Evolutionary conservation across 1,139 yeast genomes (phyloP), one percentile per base, ranked within the genome.

Genomic region (Geotrichum reessii): DNA sequence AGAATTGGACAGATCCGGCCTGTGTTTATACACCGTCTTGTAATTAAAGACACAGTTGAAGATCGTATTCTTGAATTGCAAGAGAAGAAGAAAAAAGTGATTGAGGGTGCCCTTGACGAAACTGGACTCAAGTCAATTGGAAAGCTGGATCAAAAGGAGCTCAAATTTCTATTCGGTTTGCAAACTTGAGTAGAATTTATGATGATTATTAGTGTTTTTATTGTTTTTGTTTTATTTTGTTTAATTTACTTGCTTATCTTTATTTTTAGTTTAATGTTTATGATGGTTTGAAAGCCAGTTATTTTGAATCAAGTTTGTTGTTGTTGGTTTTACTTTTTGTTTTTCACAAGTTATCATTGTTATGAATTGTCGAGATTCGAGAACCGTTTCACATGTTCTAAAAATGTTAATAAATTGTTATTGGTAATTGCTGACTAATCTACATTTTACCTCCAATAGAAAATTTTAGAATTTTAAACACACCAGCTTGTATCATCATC

Each of bases 1-100:
- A 81, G 99, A 71, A 88, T 93, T 65, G 97, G 97, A 5, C 99
- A 93, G 73, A 80, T 81, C 40, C 77, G 82, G 59, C 85, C 84
- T 51, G 98, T 92, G n/a, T 76, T 73, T 63, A 89, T 92, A 24
- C 86, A 91, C 71, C 79, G 91, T 63, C 73, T 92, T 24, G 79
- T 87, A 67, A 81, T 86, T 54, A 70, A 76, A 44, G 79, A 80
- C 47, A 84, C 96, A 0, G 90, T 92, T 12, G 99, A 92, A 69
- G 95, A 88, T 70, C 82, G 97, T 68, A 91, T 92, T 60, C 78
- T 88, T 74, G 83, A 79, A 55, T 77, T 92, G 59, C 98, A 92
- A 69, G 79, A 82, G 56, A 74, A 81, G 65, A 92, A 92, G 74
- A 84, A 85, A 65, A 85, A 82, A 64, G 69, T 90, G 69, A 90